A percentile compares a stretch with the other conserved stretches of the same genome.
These are phyloP conservation scores for Kodamaea restingae DNA, from an alignment of 805 yeast genomes.

Conservation along the genomic window DNA sequence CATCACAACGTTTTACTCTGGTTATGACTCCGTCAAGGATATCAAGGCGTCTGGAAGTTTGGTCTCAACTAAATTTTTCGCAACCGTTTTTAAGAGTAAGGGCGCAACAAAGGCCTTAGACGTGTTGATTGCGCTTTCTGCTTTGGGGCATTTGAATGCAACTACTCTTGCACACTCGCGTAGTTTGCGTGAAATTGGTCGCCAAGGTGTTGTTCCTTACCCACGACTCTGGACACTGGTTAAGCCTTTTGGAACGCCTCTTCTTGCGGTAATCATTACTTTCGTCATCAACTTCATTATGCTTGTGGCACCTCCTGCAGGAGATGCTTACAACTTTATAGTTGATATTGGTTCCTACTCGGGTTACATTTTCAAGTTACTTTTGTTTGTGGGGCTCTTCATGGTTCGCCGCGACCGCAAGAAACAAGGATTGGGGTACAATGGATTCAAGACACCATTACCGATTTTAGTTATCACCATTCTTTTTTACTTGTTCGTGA, in stretches of 20 bases:
- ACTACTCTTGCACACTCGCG: conserved; percentile 28
- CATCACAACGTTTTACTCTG: conserved; percentile 34
- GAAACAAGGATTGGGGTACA: conserved; percentile 25
- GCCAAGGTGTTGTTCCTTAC: conserved; percentile 32
- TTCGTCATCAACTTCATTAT: conserved; percentile 25
- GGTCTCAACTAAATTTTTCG: conserved; percentile 28
- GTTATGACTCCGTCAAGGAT: conserved; percentile 14
- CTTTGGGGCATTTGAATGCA: conserved; percentile 29
- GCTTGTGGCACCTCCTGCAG: conserved; percentile 31
- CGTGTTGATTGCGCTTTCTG: conserved; percentile 28
- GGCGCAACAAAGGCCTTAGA: conserved; percentile 22
- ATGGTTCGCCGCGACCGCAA: conserved; percentile 29
- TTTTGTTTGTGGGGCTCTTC: conserved; percentile 25
- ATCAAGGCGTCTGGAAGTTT: conserved; percentile 28
- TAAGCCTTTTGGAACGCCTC: conserved; percentile 30
- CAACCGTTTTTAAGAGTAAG: conserved; percentile 27
- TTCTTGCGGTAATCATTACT: conserved; percentile 22
- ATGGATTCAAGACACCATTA: conserved; percentile 31
- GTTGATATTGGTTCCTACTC: conserved; percentile 30
- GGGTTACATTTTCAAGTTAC: conserved; percentile 24
- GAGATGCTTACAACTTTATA: conserved; percentile 31
- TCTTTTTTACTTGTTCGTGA: conserved; percentile 33
- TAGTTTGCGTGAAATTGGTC: conserved; percentile 29
- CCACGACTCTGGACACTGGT: conserved; percentile 26
- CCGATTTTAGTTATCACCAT: conserved; percentile 31